A percentile compares a stretch with the other conserved stretches of the same genome.
Evolutionary conservation across 2,329 filamentous ascomycete genomes (phyloP).

Genomic region (Pseudocercospora fuligena): DNA sequence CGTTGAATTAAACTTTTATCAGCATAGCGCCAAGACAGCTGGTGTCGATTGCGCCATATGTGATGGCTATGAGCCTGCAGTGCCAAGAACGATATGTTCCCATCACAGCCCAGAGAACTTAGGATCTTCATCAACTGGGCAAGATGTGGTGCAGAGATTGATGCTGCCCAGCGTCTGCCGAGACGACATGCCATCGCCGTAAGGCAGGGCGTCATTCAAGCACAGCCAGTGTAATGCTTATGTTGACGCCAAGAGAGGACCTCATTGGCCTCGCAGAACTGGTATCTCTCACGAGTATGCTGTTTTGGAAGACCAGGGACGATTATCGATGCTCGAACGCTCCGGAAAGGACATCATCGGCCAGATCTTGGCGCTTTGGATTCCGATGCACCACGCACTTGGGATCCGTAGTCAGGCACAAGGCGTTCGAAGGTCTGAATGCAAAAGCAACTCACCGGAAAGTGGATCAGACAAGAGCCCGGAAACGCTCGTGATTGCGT

Average conservation of each 20-base stretch:
- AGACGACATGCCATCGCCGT: background rate
- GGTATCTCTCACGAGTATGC: too few species aligned
- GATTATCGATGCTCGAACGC: background rate
- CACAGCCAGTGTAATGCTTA: background rate
- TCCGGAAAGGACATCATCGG: too few species aligned
- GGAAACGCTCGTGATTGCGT: background rate
- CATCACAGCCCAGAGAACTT: background rate
- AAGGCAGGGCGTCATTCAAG: background rate
- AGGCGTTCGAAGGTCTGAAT: too few species aligned
- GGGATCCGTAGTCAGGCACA: too few species aligned
- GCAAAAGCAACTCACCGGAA: too few species aligned
- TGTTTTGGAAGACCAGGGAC: too few species aligned
- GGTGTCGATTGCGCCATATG: background rate
- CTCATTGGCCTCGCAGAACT: background rate
- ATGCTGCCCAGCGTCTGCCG: background rate
- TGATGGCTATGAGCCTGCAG: background rate
- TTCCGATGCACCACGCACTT: too few species aligned
- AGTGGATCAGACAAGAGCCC: too few species aligned
- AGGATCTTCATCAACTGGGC: background rate
- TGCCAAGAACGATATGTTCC: background rate
- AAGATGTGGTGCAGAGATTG: background rate
- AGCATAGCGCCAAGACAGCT: background rate
- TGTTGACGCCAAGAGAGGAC: background rate
- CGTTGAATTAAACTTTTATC: too few species aligned
- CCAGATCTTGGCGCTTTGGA: too few species aligned